A percentile compares a stretch with the other conserved stretches of the same genome.
phyloP scores from a whole-genome alignment of 768 basidiomycete genomes.

The Daedalea quercina region DNA sequence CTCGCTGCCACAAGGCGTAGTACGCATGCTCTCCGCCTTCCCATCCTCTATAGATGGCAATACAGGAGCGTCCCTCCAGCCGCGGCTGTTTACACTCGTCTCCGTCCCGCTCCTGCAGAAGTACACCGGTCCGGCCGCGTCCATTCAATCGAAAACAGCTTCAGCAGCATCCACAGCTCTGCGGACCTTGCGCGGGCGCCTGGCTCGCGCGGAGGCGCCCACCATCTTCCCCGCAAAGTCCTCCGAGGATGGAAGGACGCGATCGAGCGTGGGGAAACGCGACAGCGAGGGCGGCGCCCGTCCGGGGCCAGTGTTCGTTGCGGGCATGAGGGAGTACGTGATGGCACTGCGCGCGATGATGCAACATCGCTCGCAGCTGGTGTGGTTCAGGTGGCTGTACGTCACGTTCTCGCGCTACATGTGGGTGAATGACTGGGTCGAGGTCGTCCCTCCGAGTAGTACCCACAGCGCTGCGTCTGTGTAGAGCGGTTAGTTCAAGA shows the following conservation, averaged over 20 bases:
- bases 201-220: not conserved
- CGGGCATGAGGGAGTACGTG: conserved; percentile 49
- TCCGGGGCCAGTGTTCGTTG: conserved; percentile 40
- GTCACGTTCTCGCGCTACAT: conserved; percentile 77
- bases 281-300: not conserved
- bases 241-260: not conserved
- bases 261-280: not conserved
- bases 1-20: conserved; percentile 55
- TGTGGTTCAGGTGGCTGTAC: conserved; percentile 89
- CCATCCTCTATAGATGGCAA: conserved; percentile 4
- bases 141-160: conserved; percentile 43
- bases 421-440: conserved; percentile 87
- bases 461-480: not conserved
- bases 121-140: conserved; percentile 53
- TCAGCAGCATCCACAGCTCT: conserved; percentile 18
- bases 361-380: conserved; percentile 67
- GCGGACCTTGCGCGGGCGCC: not conserved
- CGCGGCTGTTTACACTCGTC: conserved; percentile 50
- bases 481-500: not conserved
- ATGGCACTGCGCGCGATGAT: conserved; percentile 62
- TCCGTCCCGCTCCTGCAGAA: conserved; percentile 52
- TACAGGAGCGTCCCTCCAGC: conserved; percentile 22
- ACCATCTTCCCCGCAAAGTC: not conserved
- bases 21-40: conserved; percentile 30
- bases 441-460: conserved; percentile 29